phyloP scores from a whole-genome alignment of 805 yeast genomes.

The Nakazawaea anatomiae region DNA sequence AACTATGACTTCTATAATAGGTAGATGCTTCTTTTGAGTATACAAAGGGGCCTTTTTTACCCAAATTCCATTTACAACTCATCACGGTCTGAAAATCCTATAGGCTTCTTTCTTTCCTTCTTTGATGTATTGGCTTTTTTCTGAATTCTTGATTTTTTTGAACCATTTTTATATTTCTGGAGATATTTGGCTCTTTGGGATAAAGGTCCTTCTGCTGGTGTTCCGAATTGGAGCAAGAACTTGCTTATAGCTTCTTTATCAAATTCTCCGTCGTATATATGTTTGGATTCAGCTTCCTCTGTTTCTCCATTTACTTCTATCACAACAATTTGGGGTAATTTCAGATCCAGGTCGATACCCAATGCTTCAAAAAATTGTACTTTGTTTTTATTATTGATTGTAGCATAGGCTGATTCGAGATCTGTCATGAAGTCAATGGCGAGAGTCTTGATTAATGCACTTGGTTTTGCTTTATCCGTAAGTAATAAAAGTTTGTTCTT shows the following conservation, averaged over 20 bases:
- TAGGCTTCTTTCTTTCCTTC: neutral
- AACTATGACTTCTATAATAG: neutral
- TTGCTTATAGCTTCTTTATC: slow-evolving; percentile 25
- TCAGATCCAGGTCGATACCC: slow-evolving; percentile 9
- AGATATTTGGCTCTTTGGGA: slow-evolving; percentile 20
- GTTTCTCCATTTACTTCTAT: slow-evolving; percentile 13
- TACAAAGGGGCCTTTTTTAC: neutral
- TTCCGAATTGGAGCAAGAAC: slow-evolving; percentile 24
- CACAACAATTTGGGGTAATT: slow-evolving; percentile 19
- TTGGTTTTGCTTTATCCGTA: slow-evolving; percentile 39
- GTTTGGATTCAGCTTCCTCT: neutral
- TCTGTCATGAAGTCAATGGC: slow-evolving; percentile 62
- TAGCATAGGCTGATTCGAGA: slow-evolving; percentile 41
- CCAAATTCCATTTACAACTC: neutral
- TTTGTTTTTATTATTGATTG: slow-evolving; percentile 23
- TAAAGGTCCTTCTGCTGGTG: slow-evolving; percentile 28
- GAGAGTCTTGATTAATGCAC: slow-evolving; percentile 56
- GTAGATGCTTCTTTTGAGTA: neutral
- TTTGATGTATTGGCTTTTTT: slow-evolving; percentile 11
- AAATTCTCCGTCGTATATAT: slow-evolving; percentile 23
- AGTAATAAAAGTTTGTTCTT: slow-evolving; percentile 44
- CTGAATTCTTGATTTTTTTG: slow-evolving; percentile 13
- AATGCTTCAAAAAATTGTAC: slow-evolving; percentile 12
- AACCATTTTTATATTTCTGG: slow-evolving; percentile 16
- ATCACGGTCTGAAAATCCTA: neutral